These are phyloP conservation scores for Caryopteris hybrid DNA, from an alignment of 305 asterid species.

Conservation along the genomic window DNA sequence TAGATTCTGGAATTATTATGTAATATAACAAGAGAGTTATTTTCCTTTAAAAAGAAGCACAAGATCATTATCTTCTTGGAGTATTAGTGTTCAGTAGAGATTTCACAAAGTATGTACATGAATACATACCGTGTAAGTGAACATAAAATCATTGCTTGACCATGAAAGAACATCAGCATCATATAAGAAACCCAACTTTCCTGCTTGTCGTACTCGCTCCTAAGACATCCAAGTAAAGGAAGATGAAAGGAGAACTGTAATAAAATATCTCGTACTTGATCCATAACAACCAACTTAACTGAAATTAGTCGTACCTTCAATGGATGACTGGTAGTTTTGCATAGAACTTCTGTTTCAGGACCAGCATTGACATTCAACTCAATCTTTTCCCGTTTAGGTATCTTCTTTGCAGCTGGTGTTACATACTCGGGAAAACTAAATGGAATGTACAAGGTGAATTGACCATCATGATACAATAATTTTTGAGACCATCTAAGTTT, in stretches of 20 bases:
- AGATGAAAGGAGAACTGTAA: neutral
- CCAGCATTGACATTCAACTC: slow-evolving; percentile 62
- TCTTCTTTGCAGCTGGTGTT: slow-evolving; percentile 80
- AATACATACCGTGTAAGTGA: slow-evolving; percentile 56
- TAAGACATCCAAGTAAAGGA: slow-evolving; percentile 20
- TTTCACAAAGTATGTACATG: neutral
- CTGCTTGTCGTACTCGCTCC: slow-evolving; percentile 60
- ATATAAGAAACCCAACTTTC: slow-evolving; percentile 51
- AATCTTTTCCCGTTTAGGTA: slow-evolving; percentile 79
- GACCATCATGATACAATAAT: slow-evolving; percentile 50
- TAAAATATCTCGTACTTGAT: neutral
- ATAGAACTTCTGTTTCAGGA: slow-evolving; percentile 61
- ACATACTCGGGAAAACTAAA: slow-evolving; percentile 84
- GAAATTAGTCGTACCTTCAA: slow-evolving; percentile 55
- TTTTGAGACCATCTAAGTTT: slow-evolving; percentile 92
- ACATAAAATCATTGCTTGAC: slow-evolving; percentile 60
- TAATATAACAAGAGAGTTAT: slow-evolving; percentile 1
- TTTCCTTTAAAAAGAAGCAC: neutral
- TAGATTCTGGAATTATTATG: neutral
- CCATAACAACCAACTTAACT: slow-evolving; percentile 8
- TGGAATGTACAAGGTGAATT: slow-evolving; percentile 66
- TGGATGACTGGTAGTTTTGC: slow-evolving; percentile 70
- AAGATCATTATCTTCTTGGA: slow-evolving; percentile 3
- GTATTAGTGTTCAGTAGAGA: neutral
- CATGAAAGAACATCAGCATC: slow-evolving; percentile 73